A percentile compares a stretch with the other conserved stretches of the same genome.
Conservation (phyloP, 2,329 filamentous ascomycete genomes). For the Thermomyces lanuginosus region DNA sequence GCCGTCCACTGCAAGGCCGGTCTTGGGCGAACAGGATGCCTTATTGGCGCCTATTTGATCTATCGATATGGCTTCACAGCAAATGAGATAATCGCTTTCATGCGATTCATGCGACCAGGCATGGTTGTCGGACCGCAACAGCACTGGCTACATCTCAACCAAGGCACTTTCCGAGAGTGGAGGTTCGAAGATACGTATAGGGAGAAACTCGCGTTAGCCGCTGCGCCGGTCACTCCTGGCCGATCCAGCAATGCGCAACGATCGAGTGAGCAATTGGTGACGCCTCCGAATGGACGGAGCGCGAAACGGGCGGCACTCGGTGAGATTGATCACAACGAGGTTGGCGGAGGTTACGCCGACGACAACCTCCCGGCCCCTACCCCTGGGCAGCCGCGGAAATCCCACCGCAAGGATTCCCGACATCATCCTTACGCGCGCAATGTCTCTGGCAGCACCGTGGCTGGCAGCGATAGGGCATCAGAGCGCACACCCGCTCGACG, state of each 20-base stretch:
- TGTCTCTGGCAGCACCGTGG: constrained; percentile 30
- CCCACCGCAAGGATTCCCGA: constrained; percentile 55
- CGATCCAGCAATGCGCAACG: constrained; percentile 42
- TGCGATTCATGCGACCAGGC: constrained; percentile 96
- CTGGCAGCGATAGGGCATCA: constrained; percentile 14
- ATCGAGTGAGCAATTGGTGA: constrained; percentile 55
- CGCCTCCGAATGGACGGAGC: constrained; percentile 64
- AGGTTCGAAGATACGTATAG: constrained; percentile 68
- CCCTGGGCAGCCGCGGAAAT: constrained; percentile 87
- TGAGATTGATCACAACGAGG: constrained; percentile 73
- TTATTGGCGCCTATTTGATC: constrained; percentile 95
- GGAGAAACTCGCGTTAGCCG: constrained; percentile 58
- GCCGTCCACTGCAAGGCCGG: constrained; percentile 98
- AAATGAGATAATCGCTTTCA: constrained; percentile 92
- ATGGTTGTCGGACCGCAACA: constrained; percentile 99
- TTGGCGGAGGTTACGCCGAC: constrained; percentile 36
- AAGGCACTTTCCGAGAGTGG: constrained; percentile 95
- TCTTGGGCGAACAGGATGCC: constrained; percentile 80
- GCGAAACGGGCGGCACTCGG: constrained; percentile 74
- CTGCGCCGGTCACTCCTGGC: constrained; percentile 39
- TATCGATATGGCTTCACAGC: constrained; percentile 95
- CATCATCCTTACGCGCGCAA: constrained; percentile 56
- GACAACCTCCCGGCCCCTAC: constrained; percentile 91
- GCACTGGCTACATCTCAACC: constrained; percentile 96
- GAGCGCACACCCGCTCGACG: constrained; percentile 31